Base-by-base conservation (phyloP, 257 asterid genomes). In the Forsythia viridissima region DNA sequence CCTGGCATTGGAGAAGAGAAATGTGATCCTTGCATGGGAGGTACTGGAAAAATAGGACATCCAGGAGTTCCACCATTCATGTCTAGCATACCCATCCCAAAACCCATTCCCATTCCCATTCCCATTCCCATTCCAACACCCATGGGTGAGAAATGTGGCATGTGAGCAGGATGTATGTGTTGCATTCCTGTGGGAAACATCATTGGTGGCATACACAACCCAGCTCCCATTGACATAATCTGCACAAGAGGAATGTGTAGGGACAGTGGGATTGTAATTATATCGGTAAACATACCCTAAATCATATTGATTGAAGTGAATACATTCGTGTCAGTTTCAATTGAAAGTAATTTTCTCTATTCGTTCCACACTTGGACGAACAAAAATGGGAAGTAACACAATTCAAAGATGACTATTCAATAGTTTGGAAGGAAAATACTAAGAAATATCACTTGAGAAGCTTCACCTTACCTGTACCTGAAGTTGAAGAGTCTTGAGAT, bases 141-240 rank as follows among this genome's bases (percentile, higher is more conserved):
- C 93, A 95, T 77, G 38, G 90, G 86, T 30, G 93, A 79, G 84
- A 85, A 92, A 82, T 88, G 97, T 2, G 88, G 91, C 79, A 89
- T 63, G 20, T 89, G 98, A 81, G 93, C 87, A 21, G 92, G 90
- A 81, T 86, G 97, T 78, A 94, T 87, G 78, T 86, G 94, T 74
- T 86, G 98, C 84, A 91, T 76, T 81, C 96, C 97, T 0, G 87
- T 24, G 3, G 98, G 97, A 46, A 82, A 89, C 95, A 96, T 92
- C 95, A 93, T 86, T 5, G 78, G 95, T 2, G 98, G 97, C 92
- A 93, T 87, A 36, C 90, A 96, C 77, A 96, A 77, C 40, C 99
- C 98, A 11, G 97, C 84, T 72, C 98, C 96, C 97, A 96, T 91
- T 13, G 99, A 90, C 99, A 93, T 91, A 68, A 96, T 87, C 99